phyloP scores from a whole-genome alignment of 306 rosid genomes.

The Dryas octopetala region DNA sequence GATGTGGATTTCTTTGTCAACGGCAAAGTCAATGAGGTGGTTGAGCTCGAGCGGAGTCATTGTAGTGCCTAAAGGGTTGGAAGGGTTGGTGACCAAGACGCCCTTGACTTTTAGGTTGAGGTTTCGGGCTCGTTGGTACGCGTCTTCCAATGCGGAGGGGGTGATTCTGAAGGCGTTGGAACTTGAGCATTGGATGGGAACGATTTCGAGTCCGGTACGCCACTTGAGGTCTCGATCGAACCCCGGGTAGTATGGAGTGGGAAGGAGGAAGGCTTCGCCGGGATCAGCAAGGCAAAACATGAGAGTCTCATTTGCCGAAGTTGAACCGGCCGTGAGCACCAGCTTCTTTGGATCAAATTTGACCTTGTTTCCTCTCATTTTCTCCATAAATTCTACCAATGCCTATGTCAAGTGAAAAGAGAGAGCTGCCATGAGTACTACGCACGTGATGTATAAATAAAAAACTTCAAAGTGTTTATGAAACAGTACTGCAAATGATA shows the following conservation, averaged over 20 bases:
- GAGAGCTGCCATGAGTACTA: too few relatives aligned
- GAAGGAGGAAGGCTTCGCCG: constrained; percentile 85
- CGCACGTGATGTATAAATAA: neutral
- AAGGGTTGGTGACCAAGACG: constrained; percentile 72
- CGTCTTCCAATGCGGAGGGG: constrained; percentile 48
- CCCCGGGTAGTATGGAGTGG: constrained; percentile 91
- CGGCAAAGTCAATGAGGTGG: constrained; percentile 51
- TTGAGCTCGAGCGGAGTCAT: constrained; percentile 50
- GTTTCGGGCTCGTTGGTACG: constrained; percentile 47
- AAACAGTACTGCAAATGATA: too few relatives aligned
- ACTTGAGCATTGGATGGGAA: constrained; percentile 74
- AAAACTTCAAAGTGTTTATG: too few relatives aligned
- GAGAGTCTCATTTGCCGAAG: constrained; percentile 82
- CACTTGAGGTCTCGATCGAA: constrained; percentile 87
- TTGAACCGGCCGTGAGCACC: constrained; percentile 84
- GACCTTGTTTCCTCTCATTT: constrained; percentile 59
- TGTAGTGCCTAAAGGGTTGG: constrained; percentile 84
- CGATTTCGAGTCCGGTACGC: constrained; percentile 70
- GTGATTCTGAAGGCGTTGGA: constrained; percentile 76
- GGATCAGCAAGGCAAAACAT: constrained; percentile 82
- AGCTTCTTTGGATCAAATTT: constrained; percentile 49
- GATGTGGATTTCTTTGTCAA: constrained; percentile 46
- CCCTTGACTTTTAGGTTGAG: constrained; percentile 65
- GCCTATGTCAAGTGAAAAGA: constrained; percentile 33
- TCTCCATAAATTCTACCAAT: constrained; percentile 59